Percentiles rank a stretch among this genome's conserved stretches.
phyloP scores from a whole-genome alignment of 371 early-diverging fungal species.

The Saksenaea oblongispora region DNA sequence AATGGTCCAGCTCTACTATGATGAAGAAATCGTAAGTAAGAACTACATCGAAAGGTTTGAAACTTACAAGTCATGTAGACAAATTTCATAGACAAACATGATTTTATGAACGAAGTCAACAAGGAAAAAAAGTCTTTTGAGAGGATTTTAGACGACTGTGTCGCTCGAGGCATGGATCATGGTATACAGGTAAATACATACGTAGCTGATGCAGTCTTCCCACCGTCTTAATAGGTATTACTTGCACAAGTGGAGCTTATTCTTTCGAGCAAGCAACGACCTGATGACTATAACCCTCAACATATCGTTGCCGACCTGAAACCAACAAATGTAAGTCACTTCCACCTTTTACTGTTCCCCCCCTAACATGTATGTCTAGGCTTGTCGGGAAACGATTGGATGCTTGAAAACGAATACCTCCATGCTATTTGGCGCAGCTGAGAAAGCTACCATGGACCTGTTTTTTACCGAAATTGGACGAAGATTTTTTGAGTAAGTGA shows the following conservation, averaged over 20 bases:
- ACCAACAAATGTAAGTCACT: slow-evolving; percentile 61
- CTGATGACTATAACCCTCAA: slow-evolving; percentile 72
- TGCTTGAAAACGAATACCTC: slow-evolving; percentile 78
- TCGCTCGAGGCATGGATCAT: slow-evolving; percentile 86
- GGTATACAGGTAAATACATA: slow-evolving; percentile 62
- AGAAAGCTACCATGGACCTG: slow-evolving; percentile 86
- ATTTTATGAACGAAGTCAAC: slow-evolving; percentile 81
- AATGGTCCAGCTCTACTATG: slow-evolving; percentile 86
- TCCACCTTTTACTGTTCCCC: not conserved
- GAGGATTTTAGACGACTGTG: slow-evolving; percentile 77
- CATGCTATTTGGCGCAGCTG: slow-evolving; percentile 74
- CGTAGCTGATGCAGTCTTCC: not conserved
- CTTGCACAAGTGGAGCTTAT: slow-evolving; percentile 79
- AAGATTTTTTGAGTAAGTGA: slow-evolving; percentile 79
- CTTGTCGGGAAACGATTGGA: slow-evolving; percentile 70
- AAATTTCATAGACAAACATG: slow-evolving; percentile 75
- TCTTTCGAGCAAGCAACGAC: slow-evolving; percentile 60
- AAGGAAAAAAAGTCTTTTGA: slow-evolving; percentile 86
- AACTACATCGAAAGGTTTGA: not conserved
- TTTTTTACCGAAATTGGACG: slow-evolving; percentile 87
- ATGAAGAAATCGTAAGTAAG: slow-evolving; percentile 60
- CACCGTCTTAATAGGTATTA: slow-evolving; percentile 46
- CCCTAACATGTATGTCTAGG: slow-evolving; percentile 25
- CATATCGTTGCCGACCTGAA: slow-evolving; percentile 52
- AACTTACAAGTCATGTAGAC: slow-evolving; percentile 9